Evolutionary conservation across 306 rosid species (phyloP).

Genomic region (Dalbergia cultrata): DNA sequence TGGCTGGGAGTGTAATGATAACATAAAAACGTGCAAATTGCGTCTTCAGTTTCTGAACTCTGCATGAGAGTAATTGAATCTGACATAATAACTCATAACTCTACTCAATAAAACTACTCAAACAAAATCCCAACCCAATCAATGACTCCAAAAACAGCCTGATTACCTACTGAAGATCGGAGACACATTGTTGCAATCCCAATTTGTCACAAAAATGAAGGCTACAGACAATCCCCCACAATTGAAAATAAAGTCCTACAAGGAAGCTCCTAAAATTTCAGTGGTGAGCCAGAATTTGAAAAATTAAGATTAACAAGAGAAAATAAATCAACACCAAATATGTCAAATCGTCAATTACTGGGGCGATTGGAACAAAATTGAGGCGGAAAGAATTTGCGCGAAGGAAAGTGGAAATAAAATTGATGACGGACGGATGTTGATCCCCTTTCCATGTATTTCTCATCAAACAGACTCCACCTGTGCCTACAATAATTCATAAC

Average conservation of each 20-base stretch:
- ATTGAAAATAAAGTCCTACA: constrained; percentile 93
- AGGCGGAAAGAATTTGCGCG: constrained; percentile 74
- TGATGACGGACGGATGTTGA: constrained; percentile 74
- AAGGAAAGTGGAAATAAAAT: constrained; percentile 82
- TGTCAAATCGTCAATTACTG: constrained; percentile 59
- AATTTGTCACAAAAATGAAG: constrained; percentile 75
- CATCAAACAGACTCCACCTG: constrained; percentile 89
- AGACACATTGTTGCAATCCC: constrained; percentile 61
- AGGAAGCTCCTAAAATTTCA: constrained; percentile 33
- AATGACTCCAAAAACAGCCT: constrained; percentile 35
- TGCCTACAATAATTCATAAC: constrained; percentile 46
- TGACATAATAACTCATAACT: constrained; percentile 17
- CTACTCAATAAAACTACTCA: constrained; percentile 1
- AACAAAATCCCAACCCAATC: not conserved
- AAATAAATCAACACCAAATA: not conserved
- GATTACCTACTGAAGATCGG: constrained; percentile 69
- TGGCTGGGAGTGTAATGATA: constrained; percentile 64
- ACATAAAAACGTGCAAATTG: constrained; percentile 83
- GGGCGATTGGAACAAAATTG: constrained; percentile 72
- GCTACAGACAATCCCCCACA: constrained; percentile 92
- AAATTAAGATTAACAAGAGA: not conserved
- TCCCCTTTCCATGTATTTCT: constrained; percentile 77
- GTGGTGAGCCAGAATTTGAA: constrained; percentile 4
- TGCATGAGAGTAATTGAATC: constrained; percentile 49
- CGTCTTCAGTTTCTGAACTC: constrained; percentile 72